Evolutionary conservation across 225 moss, liverwort and hornwort species (phyloP), one percentile per base, ranked within the genome.

Genomic region (Rhytidiadelphus loreus): DNA sequence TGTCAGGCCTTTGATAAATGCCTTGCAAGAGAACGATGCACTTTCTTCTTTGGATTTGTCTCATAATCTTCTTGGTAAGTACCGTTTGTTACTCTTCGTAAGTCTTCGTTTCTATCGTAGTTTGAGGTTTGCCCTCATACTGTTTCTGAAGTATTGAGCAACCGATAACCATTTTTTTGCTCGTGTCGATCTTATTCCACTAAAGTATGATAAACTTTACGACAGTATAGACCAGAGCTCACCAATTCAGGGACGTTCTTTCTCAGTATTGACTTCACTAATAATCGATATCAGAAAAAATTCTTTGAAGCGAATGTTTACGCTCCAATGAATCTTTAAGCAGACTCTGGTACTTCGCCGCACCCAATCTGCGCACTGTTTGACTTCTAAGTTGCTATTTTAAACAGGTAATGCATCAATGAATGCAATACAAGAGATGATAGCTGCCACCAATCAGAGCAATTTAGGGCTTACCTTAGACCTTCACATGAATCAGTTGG

Each of bases 391-490:
- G 46, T 75, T 88, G 68, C 77, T 79, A 73, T 79, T 44, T 37
- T 83, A 33, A 85, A 86, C 93, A 99, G 98, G 96, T 81, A 96
- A 99, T 93, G 93, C 88, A 86, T 93, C 98, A 81, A 94, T 99
- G 88, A 94, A 94, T 89, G 95, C 92, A 74, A 94, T 99, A 88
- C 97, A 99, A 89, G 96, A 96, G 91, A 92, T 99, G 91, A 92
- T 97, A 87, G 95, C 94, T 72, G 84, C 91, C 79, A 97, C 96
- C 76, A 93, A 96, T 85, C 97, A 99, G 86, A 92, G 86, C 83
- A 95, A 96, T 93, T 90, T 97, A 86, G 98, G 98, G 61, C 94
- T 99, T 81, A 99, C 97, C 57, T 88, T 99, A 87, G 98, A 99
- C 86, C 94, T 99, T 85, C 98, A 99, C 84, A 92, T 83, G 90